These are phyloP conservation scores for Podila horticola DNA, from an alignment of 192 early-diverging fungal genomes.

Conservation along the genomic window DNA sequence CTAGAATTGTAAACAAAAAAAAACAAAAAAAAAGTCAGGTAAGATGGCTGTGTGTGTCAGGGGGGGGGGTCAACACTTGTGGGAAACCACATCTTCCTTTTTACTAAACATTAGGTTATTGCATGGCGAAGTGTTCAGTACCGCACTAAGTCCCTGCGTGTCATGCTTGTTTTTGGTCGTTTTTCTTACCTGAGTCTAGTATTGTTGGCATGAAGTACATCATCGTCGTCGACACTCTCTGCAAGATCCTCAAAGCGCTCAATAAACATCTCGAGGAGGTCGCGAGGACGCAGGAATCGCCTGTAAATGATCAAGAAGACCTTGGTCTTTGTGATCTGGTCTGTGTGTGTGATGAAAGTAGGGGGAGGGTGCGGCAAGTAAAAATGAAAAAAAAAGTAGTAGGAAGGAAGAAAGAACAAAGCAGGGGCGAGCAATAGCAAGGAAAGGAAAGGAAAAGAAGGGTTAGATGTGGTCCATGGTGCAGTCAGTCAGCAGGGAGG, in stretches of 20 bases:
- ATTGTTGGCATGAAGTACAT: slow-evolving; percentile 22
- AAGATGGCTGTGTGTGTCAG: too few relatives aligned
- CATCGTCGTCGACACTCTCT: slow-evolving; percentile 31
- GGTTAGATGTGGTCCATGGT: too few relatives aligned
- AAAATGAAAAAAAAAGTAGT: background rate
- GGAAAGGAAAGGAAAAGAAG: background rate
- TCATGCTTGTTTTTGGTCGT: too few relatives aligned
- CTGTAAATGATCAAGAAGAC: slow-evolving; percentile 45
- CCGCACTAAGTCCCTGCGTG: too few relatives aligned
- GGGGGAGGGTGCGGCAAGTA: background rate
- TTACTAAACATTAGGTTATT: background rate
- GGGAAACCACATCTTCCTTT: background rate
- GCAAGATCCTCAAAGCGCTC: slow-evolving; percentile 40
- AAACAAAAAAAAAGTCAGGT: background rate
- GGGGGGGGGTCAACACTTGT: background rate
- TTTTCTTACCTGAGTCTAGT: slow-evolving; percentile 28
- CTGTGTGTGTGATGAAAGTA: slow-evolving; percentile 19
- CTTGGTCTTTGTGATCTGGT: slow-evolving; percentile 38
- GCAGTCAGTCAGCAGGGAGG: background rate
- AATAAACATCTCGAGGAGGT: slow-evolving; percentile 48
- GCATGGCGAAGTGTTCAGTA: too few relatives aligned
- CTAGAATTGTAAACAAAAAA: slow-evolving; percentile 7
- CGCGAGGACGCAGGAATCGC: slow-evolving; percentile 46
- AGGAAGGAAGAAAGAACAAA: background rate
- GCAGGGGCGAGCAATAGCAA: background rate